Percentiles rank a stretch among this genome's conserved stretches.
Evolutionary conservation across 1,284 basidiomycete species (phyloP).

Genomic region (Rhodotorula sp.): DNA sequence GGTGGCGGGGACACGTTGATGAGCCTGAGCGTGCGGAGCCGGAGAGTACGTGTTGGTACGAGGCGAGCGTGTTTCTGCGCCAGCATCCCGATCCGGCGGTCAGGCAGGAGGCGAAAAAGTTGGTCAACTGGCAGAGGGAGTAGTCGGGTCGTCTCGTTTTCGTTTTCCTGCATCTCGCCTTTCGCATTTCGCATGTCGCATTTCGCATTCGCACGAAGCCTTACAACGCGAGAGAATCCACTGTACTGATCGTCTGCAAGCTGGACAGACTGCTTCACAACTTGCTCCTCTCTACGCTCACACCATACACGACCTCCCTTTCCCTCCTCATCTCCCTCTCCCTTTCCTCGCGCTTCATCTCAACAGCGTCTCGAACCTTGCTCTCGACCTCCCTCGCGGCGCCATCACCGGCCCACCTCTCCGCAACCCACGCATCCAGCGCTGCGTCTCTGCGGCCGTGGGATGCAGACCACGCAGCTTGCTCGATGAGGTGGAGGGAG

Average conservation of each 20-base stretch:
- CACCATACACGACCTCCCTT: slow-evolving; percentile 47
- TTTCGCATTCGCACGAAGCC: not conserved
- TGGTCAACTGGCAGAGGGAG: slow-evolving; percentile 43
- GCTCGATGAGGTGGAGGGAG: slow-evolving; percentile 61
- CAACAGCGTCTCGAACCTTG: slow-evolving; percentile 41
- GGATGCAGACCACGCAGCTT: slow-evolving; percentile 59
- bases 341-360: not conserved
- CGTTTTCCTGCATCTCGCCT: not conserved
- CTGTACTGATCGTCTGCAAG: too few species aligned
- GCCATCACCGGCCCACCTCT: slow-evolving; percentile 58
- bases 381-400: slow-evolving; percentile 45
- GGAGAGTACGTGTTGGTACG: slow-evolving; percentile 40
- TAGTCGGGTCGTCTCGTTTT: not conserved
- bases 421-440: slow-evolving; percentile 51
- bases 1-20: slow-evolving; percentile 35
- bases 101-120: slow-evolving; percentile 57
- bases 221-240: too few species aligned
- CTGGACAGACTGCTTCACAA: slow-evolving; percentile 2
- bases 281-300: not conserved
- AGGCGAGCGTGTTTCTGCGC: slow-evolving; percentile 52
- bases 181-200: too few species aligned
- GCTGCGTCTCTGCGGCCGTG: slow-evolving; percentile 54
- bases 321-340: slow-evolving; percentile 50
- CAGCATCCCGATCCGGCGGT: slow-evolving; percentile 62
- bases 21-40: slow-evolving; percentile 40